Percentiles rank a stretch among this genome's conserved stretches.
Evolutionary conservation across 306 rosid species (phyloP).

Genomic region (Mimosa pudica): DNA sequence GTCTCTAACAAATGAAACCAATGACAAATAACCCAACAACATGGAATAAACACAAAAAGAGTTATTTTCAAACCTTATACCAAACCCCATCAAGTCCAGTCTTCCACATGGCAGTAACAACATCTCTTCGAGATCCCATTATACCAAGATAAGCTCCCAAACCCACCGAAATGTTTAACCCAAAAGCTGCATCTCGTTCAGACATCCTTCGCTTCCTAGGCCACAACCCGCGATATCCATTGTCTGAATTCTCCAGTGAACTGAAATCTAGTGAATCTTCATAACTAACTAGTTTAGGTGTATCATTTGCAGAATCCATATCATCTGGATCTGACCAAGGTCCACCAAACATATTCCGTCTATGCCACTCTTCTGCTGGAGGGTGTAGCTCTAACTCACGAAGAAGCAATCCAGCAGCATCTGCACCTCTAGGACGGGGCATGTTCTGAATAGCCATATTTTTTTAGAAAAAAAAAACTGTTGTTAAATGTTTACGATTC

Average conservation of each 20-base stretch:
- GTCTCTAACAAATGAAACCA: conserved; percentile 17
- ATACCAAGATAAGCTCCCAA: conserved; percentile 95
- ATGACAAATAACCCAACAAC: not conserved
- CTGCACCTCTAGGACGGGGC: conserved; percentile 97
- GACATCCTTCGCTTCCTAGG: conserved; percentile 98
- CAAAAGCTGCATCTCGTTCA: conserved; percentile 99
- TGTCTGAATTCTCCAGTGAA: conserved; percentile 62
- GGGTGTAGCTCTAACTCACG: conserved; percentile 96
- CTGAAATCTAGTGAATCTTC: conserved; percentile 60
- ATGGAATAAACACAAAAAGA: conserved; percentile 25
- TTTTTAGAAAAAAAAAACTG: not conserved
- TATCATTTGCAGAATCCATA: conserved; percentile 56
- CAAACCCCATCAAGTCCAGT: conserved; percentile 97
- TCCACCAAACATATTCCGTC: conserved; percentile 84
- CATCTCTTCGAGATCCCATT: conserved; percentile 99
- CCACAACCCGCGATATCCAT: conserved; percentile 79
- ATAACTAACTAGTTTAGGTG: conserved; percentile 62
- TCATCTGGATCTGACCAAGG: conserved; percentile 82
- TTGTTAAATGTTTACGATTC: not conserved
- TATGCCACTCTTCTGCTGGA: conserved; percentile 98
- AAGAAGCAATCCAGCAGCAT: conserved; percentile 90
- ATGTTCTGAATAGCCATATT: conserved; percentile 58
- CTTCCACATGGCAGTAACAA: conserved; percentile 94
- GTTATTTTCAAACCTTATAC: conserved; percentile 76
- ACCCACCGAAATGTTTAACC: conserved; percentile 92